Base-by-base conservation (phyloP, 2,329 filamentous ascomycete species). In the Rosellinia necatrix region DNA sequence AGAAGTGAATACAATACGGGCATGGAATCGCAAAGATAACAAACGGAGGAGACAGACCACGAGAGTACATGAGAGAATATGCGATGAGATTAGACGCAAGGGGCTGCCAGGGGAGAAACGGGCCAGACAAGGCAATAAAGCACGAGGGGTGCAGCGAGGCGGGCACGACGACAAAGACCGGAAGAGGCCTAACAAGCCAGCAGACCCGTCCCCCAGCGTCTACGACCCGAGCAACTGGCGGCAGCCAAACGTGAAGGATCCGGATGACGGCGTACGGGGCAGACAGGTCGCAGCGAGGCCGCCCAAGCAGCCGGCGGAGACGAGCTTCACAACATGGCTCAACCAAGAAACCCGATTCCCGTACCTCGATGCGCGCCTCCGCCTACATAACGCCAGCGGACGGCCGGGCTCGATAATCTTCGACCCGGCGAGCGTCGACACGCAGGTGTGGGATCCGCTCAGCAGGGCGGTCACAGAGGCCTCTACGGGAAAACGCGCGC, bases 291-390 rank as follows among this genome's bases (percentile, higher is more conserved):
- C 15, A n/a, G 24, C 29, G n/a, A n/a, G n/a, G n/a, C n/a, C n/a
- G 21, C n/a, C 24, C 29, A 41, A 43, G 32, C 58, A 62, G 37
- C 53, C 44, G n/a, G n/a, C 6, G 13, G 59, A 61, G 37, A 57
- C 59, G 34, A 66, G 66, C 8, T 60, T 50, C 38, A 15, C 62
- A 40, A 61, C 57, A 4, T 66, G 61, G 62, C 43, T 53, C 1
- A 35, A 63, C 35, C 59, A 62, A 42, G 59, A 66, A 42, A n/a
- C 2, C 10, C 41, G 29, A 22, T 63, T 63, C 50, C 61, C 59
- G 7, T 17, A 3, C 25, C 53, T 63, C 42, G 49, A 56, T 22
- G 15, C 29, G 8, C n/a, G 24, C 2, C 34, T 63, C 13, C 10
- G 24, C 2, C 44, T 62, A 5, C 10, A 49, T 6, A 13, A 35